Percentiles rank a stretch among this genome's conserved stretches.
Conservation (phyloP, 495 filamentous ascomycete species). For the Neurospora sp. region DNA sequence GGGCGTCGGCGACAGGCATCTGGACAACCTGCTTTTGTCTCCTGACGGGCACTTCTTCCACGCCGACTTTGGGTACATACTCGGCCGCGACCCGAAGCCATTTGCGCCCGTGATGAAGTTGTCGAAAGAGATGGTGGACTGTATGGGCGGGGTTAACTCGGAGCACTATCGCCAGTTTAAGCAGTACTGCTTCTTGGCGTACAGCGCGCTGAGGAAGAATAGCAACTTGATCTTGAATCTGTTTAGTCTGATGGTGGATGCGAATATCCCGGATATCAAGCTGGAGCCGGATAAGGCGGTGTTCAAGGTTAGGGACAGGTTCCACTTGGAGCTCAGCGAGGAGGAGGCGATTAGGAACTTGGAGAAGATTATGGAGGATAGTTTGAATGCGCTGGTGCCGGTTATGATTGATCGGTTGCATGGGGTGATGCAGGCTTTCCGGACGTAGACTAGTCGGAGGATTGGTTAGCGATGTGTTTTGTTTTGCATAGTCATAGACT, state of each 20-base stretch:
- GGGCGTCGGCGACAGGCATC: conserved; percentile 92
- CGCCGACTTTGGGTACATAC: conserved; percentile 94
- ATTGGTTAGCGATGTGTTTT: neutral
- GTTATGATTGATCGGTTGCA: conserved; percentile 93
- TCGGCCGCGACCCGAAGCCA: conserved; percentile 94
- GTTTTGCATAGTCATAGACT: neutral
- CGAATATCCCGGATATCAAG: conserved; percentile 90
- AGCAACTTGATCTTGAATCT: conserved; percentile 90
- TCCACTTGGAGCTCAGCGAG: conserved; percentile 84
- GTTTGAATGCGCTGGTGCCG: conserved; percentile 75
- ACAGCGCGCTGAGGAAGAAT: conserved; percentile 79
- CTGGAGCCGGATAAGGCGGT: conserved; percentile 89
- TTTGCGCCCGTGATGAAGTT: conserved; percentile 97
- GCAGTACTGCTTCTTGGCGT: conserved; percentile 92
- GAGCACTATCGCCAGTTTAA: conserved; percentile 80
- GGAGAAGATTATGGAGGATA: conserved; percentile 80
- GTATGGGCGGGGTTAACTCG: conserved; percentile 79
- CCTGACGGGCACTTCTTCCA: conserved; percentile 97
- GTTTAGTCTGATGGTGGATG: conserved; percentile 93
- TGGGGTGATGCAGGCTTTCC: conserved; percentile 84
- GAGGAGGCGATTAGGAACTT: conserved; percentile 86
- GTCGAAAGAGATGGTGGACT: conserved; percentile 95
- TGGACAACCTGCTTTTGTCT: conserved; percentile 88
- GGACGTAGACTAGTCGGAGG: conserved; percentile 40
- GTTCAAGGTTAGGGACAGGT: conserved; percentile 86